phyloP scores from a whole-genome alignment of 2,329 filamentous ascomycete species.

The Venturia aucupariae region DNA sequence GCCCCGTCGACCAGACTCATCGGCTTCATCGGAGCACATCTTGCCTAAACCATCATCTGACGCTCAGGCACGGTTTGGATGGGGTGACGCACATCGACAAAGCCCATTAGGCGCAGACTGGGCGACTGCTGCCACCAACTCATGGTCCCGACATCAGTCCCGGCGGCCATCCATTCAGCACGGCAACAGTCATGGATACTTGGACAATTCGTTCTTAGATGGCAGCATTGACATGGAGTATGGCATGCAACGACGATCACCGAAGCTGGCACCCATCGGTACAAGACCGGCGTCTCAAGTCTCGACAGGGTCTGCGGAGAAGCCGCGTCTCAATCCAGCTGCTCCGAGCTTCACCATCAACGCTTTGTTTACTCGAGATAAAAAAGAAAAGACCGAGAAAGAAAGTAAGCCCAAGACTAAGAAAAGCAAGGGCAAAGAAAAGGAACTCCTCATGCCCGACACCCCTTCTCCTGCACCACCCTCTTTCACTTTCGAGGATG shows the following conservation, averaged over 20 bases:
- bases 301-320: slow-evolving; percentile 17
- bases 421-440: slow-evolving; percentile 23
- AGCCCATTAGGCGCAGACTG: slow-evolving; percentile 24
- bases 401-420: slow-evolving; percentile 27
- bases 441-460: slow-evolving; percentile 9
- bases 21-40: not conserved
- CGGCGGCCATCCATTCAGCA: slow-evolving; percentile 27
- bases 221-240: slow-evolving; percentile 1
- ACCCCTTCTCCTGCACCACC: slow-evolving; percentile 17
- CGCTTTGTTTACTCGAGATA: slow-evolving; percentile 44
- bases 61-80: slow-evolving; percentile 7
- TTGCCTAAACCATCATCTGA: slow-evolving; percentile 10
- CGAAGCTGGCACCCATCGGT: slow-evolving; percentile 53
- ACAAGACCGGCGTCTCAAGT: slow-evolving; percentile 49
- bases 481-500: slow-evolving; percentile 18
- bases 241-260: slow-evolving; percentile 1
- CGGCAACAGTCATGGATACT: not conserved
- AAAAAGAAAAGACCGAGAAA: slow-evolving; percentile 27
- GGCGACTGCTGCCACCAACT: slow-evolving; percentile 57
- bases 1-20: slow-evolving; percentile 45
- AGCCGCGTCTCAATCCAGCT: slow-evolving; percentile 67
- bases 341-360: slow-evolving; percentile 83
- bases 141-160: slow-evolving; percentile 30
- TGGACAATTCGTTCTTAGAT: not conserved
- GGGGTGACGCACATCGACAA: slow-evolving; percentile 6